Conservation (phyloP, 2,329 filamentous ascomycete species). For the Microsporum audouinii region DNA sequence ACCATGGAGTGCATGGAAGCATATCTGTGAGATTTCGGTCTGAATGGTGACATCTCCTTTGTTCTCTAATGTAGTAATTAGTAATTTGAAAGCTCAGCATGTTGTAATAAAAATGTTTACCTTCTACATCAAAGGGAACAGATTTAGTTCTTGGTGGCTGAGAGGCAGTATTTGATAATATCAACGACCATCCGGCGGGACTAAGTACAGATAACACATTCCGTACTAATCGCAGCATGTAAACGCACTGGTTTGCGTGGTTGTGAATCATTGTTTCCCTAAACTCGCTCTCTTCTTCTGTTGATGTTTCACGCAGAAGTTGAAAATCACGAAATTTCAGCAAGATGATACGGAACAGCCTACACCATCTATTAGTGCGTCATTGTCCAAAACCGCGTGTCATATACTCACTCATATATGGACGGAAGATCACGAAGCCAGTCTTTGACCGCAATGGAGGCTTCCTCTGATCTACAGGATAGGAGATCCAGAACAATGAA, state of each 20-base stretch:
- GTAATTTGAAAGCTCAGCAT: background rate
- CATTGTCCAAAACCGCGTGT: background rate
- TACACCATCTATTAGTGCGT: slow-evolving; percentile 13
- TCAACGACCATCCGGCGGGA: slow-evolving; percentile 56
- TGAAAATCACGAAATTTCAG: slow-evolving; percentile 23
- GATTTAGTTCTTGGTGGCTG: slow-evolving; percentile 32
- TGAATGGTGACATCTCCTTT: slow-evolving; percentile 20
- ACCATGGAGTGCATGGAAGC: slow-evolving; percentile 8
- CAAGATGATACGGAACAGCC: slow-evolving; percentile 29
- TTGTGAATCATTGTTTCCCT: slow-evolving; percentile 41
- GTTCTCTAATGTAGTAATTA: background rate
- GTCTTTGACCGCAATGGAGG: slow-evolving; percentile 63
- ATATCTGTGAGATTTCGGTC: slow-evolving; percentile 10
- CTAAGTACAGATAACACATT: slow-evolving; percentile 60
- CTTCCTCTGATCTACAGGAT: slow-evolving; percentile 57
- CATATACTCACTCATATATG: slow-evolving; percentile 39
- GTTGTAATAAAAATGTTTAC: slow-evolving; percentile 33
- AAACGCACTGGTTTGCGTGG: slow-evolving; percentile 64
- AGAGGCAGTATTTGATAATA: slow-evolving; percentile 52
- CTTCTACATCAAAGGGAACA: slow-evolving; percentile 41
- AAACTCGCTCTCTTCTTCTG: slow-evolving; percentile 22
- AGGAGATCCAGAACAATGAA: slow-evolving; percentile 73
- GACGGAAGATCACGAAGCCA: slow-evolving; percentile 59
- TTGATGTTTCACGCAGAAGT: slow-evolving; percentile 14
- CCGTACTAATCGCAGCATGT: slow-evolving; percentile 63